Base-by-base conservation (phyloP, 2,329 filamentous ascomycete species). In the Pseudocercospora cruenta region DNA sequence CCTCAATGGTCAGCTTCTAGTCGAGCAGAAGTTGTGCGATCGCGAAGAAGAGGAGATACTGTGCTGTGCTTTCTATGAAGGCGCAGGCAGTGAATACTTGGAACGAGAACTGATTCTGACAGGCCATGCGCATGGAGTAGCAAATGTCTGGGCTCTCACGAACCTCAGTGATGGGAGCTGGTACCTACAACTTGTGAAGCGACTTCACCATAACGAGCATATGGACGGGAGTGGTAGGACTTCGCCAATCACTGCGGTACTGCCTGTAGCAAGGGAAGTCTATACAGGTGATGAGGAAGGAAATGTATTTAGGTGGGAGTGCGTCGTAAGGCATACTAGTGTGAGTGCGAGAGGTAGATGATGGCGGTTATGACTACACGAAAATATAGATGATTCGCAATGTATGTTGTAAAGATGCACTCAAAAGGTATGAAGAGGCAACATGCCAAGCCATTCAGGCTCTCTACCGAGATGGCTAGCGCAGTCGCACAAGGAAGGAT, bases 241-340 rank as follows among this genome's bases (percentile, higher is more conserved):
- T 47, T 89, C 90, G 1, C 89, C 90, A 0, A 94, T 98, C 67
- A 96, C 91, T 43, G 96, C 91, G 76, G 91, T 99, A 60, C 84
- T 91, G 64, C 91, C 94, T 2, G 91, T 94, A 85, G 88, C 92
- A 61, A 89, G 90, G 69, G 86, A 90, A 68, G 89, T 98, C 9
- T 98, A 97, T 79, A 97, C 94, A 0, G 95, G 94, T 2, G 95
- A 98, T 81, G 95, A 98, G 70, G 91, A 93, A 69, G 95, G 95
- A 31, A 86, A 90, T 83, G 94, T 99, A 22, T 78, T 71, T 68
- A 73, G 77, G 53, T 79, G 78, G 78, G 76, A 78, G 64, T 76
- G 75, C 60, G 73, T 79, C 21, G 66, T 71, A 12, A 67, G 69
- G 45, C 54, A 62, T n/a, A 67, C 64, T 12, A 69, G 69, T 58